Conservation (phyloP, 1,284 basidiomycete genomes). For the Austroboletus niveus region DNA sequence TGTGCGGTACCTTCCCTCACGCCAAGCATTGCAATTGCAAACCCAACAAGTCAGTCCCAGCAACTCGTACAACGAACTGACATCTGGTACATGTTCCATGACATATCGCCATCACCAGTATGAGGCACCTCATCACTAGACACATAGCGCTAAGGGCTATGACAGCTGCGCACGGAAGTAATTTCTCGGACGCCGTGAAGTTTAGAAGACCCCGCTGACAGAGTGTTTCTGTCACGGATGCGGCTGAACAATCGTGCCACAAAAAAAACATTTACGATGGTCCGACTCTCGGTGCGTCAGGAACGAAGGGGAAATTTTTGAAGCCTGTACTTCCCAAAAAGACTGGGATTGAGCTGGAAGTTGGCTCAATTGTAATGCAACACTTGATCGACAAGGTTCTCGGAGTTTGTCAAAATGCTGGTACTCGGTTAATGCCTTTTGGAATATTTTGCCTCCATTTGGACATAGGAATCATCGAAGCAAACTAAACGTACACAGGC, state of each 20-base stretch:
- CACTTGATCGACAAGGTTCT: neutral
- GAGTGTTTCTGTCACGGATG: neutral
- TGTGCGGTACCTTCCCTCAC: conserved; percentile 5
- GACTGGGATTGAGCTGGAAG: neutral
- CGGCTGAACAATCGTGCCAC: neutral
- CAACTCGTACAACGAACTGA: neutral
- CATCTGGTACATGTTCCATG: neutral
- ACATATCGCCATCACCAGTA: neutral
- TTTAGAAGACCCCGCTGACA: neutral
- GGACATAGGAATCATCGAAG: neutral
- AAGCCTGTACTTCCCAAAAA: neutral
- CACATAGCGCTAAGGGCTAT: neutral
- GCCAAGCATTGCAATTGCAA: neutral
- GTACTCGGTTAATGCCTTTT: neutral
- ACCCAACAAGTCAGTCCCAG: neutral
- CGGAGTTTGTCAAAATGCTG: neutral
- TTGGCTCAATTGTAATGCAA: neutral
- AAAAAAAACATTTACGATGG: neutral
- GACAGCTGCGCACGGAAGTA: neutral
- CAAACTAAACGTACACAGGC: neutral
- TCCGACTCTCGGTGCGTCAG: neutral
- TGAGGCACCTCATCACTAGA: neutral
- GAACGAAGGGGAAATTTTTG: neutral
- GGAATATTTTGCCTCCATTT: neutral
- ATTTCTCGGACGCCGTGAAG: conserved; percentile 2